Conservation (phyloP, 2,329 filamentous ascomycete species). For the Fusarium buxicola region DNA sequence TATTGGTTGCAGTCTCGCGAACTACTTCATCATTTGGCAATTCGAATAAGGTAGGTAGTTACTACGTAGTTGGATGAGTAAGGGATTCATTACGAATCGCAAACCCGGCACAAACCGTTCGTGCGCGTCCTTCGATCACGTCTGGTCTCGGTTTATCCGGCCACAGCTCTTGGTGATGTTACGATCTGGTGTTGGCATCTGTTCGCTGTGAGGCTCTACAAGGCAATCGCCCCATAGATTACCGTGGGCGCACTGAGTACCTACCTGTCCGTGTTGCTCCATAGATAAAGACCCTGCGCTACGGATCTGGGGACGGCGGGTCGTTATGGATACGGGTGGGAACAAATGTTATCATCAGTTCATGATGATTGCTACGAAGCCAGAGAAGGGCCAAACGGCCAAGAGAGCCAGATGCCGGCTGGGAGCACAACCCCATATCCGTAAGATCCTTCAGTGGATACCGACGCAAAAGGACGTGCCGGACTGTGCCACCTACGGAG, state of each 20-base stretch:
- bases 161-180: neutral
- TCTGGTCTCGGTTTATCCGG: neutral
- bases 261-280: neutral
- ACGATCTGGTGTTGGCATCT: neutral
- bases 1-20: neutral
- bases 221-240: neutral
- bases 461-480: neutral
- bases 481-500: conserved; percentile 1
- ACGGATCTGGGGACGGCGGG: conserved; percentile 13
- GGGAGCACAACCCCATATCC: neutral
- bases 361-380: neutral
- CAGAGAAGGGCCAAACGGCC: neutral
- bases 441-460: neutral
- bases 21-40: neutral
- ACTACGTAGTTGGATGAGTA: no score
- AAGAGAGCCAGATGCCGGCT: neutral
- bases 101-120: conserved; percentile 9
- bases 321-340: conserved; percentile 16
- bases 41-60: neutral
- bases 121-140: neutral
- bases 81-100: neutral
- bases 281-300: conserved; percentile 8
- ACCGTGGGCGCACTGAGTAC: conserved; percentile 2
- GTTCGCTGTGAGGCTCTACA: no score
- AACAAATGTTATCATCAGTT: conserved; percentile 2